phyloP scores from a whole-genome alignment of 2,329 filamentous ascomycete genomes.

The Cyphellophora attinorum region DNA sequence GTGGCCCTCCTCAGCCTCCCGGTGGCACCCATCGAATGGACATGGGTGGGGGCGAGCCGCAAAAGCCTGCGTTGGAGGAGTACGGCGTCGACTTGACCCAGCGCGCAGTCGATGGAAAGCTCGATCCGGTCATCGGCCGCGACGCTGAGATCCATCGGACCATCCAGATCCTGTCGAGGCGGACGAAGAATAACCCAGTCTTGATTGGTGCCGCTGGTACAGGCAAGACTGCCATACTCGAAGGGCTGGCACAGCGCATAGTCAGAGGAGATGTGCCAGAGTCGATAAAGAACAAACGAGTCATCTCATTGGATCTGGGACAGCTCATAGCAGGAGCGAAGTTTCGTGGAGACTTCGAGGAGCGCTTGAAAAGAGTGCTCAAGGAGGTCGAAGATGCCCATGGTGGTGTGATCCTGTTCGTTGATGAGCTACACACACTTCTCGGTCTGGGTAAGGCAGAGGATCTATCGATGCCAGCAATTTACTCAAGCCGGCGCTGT shows the following conservation, averaged over 20 bases:
- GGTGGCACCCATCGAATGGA: slow-evolving; percentile 94
- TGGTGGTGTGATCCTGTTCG: slow-evolving; percentile 85
- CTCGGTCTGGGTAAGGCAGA: slow-evolving; percentile 90
- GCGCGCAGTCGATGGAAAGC: slow-evolving; percentile 73
- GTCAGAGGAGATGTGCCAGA: slow-evolving; percentile 89
- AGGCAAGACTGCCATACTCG: slow-evolving; percentile 95
- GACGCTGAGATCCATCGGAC: slow-evolving; percentile 87
- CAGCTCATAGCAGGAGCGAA: slow-evolving; percentile 93
- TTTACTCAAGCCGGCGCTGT: slow-evolving; percentile 84
- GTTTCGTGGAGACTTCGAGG: slow-evolving; percentile 92
- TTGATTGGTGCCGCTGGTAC: slow-evolving; percentile 97
- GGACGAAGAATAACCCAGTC: slow-evolving; percentile 97
- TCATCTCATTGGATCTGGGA: slow-evolving; percentile 79
- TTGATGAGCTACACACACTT: slow-evolving; percentile 87
- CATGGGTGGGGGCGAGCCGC: slow-evolving; percentile 55
- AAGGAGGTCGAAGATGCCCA: slow-evolving; percentile 85
- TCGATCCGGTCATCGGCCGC: slow-evolving; percentile 91
- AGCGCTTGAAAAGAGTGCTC: slow-evolving; percentile 80
- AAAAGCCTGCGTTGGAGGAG: slow-evolving; percentile 84
- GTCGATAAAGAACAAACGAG: slow-evolving; percentile 87
- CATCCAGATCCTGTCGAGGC: slow-evolving; percentile 82
- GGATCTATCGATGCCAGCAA: slow-evolving; percentile 96
- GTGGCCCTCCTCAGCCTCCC: slow-evolving; percentile 72
- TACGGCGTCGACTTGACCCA: slow-evolving; percentile 86
- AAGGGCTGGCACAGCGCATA: slow-evolving; percentile 89